These are phyloP conservation scores for Gleditsia sinensis DNA, from an alignment of 306 rosid species.

Conservation along the genomic window DNA sequence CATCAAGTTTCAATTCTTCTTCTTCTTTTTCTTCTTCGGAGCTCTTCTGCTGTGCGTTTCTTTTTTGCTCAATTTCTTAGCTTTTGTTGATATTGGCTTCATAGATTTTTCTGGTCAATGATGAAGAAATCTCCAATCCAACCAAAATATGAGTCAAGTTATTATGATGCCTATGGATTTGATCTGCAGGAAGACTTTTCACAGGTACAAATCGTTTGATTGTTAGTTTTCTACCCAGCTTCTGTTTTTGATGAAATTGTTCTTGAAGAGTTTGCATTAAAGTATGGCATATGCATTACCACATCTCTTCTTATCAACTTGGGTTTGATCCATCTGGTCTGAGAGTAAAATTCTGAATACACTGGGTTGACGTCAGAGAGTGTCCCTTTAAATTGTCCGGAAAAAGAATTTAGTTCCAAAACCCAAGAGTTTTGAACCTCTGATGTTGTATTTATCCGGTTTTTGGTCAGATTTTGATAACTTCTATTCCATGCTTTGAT, in stretches of 20 bases:
- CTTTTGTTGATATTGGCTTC: constrained; percentile 12
- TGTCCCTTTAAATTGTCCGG: too few species aligned
- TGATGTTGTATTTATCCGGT: not conserved
- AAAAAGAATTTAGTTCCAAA: too few species aligned
- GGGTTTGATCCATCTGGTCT: too few species aligned
- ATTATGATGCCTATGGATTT: constrained; percentile 49
- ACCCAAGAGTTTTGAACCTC: not conserved
- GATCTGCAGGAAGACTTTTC: constrained; percentile 67
- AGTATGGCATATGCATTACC: too few species aligned
- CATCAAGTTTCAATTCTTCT: not conserved
- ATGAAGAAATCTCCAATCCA: constrained; percentile 58
- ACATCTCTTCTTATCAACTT: too few species aligned
- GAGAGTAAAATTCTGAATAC: too few species aligned
- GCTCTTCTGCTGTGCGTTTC: not conserved
- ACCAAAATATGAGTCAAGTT: constrained; percentile 40
- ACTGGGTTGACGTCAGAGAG: too few species aligned
- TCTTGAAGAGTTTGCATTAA: not conserved
- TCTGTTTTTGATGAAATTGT: not conserved
- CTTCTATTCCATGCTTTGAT: constrained; percentile 18
- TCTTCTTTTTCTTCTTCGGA: constrained; percentile 7
- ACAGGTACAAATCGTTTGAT: constrained; percentile 38
- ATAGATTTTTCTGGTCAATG: not conserved
- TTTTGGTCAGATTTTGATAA: not conserved
- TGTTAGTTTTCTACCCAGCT: not conserved
- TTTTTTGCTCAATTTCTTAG: not conserved